Percentiles rank a stretch among this genome's conserved stretches.
Evolutionary conservation across 176 grass and related monocot species (phyloP).

Genomic region (Avena insularis): DNA sequence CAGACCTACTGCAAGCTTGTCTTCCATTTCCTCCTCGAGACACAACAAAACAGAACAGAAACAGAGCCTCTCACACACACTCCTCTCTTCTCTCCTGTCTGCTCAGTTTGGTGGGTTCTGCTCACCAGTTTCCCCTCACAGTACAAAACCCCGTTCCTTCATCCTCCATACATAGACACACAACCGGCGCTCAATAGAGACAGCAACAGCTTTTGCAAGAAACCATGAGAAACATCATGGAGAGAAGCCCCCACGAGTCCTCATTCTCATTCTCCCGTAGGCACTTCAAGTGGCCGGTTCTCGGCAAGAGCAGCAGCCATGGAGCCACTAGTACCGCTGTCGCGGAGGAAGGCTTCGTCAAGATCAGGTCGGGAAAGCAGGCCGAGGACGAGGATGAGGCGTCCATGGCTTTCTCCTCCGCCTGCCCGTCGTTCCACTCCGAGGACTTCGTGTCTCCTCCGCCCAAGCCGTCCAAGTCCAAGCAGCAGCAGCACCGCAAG

Average conservation of each 20-base stretch:
- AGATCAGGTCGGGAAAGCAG: slow-evolving; percentile 22
- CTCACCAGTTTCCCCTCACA: slow-evolving; percentile 50
- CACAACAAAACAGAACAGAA: slow-evolving; percentile 17
- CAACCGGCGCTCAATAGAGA: not conserved
- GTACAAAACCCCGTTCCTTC: slow-evolving; percentile 43
- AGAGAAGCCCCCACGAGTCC: slow-evolving; percentile 75
- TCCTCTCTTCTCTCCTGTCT: slow-evolving; percentile 43
- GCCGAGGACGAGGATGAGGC: slow-evolving; percentile 59
- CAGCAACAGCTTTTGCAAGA: slow-evolving; percentile 17
- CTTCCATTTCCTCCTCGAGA: slow-evolving; percentile 49
- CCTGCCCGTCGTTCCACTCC: slow-evolving; percentile 57
- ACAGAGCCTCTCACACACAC: not conserved
- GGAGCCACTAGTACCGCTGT: slow-evolving; percentile 1
- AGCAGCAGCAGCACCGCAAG: slow-evolving; percentile 36
- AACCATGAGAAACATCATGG: slow-evolving; percentile 90
- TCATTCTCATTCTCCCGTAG: slow-evolving; percentile 93
- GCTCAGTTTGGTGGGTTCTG: slow-evolving; percentile 55
- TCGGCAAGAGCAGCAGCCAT: slow-evolving; percentile 59
- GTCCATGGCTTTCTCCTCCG: slow-evolving; percentile 57
- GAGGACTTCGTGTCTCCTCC: slow-evolving; percentile 58
- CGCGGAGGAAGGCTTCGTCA: slow-evolving; percentile 43
- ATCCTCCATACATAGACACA: slow-evolving; percentile 17
- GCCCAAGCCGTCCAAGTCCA: slow-evolving; percentile 22
- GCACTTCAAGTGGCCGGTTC: slow-evolving; percentile 88
- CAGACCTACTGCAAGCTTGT: slow-evolving; percentile 34